These are phyloP conservation scores for Cryptococcus maquisensis DNA, from an alignment of 1,284 basidiomycete genomes.

Conservation along the genomic window DNA sequence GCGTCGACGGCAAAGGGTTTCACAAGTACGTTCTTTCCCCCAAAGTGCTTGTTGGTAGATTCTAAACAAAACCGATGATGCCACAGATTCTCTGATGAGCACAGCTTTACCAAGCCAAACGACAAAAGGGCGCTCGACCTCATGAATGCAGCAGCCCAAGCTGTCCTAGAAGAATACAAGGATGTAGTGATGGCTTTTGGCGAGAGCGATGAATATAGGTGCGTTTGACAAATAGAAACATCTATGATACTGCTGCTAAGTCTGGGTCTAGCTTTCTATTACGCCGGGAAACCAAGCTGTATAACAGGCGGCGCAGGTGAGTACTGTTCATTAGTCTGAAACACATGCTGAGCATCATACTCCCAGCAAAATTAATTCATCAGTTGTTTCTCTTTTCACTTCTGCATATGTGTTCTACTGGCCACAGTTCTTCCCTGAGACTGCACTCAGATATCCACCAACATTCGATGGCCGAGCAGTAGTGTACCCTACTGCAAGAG, in stretches of 20 bases:
- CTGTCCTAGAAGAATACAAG: conserved; percentile 74
- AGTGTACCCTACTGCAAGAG: conserved; percentile 68
- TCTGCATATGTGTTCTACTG: conserved; percentile 87
- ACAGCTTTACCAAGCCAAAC: conserved; percentile 85
- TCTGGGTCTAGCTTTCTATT: conserved; percentile 69
- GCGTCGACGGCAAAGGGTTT: conserved; percentile 91
- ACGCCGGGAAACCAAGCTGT: conserved; percentile 66
- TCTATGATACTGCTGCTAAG: not conserved
- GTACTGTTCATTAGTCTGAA: conserved; percentile 5
- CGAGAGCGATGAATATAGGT: conserved; percentile 97
- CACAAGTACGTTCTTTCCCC: conserved; percentile 63
- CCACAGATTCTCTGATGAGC: conserved; percentile 74
- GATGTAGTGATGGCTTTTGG: conserved; percentile 87
- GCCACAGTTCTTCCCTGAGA: conserved; percentile 68
- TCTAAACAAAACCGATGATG: not conserved
- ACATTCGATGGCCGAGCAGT: conserved; percentile 90
- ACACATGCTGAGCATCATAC: not conserved
- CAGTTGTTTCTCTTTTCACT: conserved; percentile 86
- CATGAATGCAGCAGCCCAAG: conserved; percentile 86
- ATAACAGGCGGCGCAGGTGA: conserved; percentile 70
- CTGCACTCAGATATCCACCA: conserved; percentile 70
- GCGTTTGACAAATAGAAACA: conserved; percentile 19
- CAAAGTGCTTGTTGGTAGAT: not conserved
- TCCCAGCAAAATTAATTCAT: conserved; percentile 76
- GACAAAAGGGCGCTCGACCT: conserved; percentile 78